phyloP scores from a whole-genome alignment of 352 stramenopile species.

The Globisporangium camurandrum region DNA sequence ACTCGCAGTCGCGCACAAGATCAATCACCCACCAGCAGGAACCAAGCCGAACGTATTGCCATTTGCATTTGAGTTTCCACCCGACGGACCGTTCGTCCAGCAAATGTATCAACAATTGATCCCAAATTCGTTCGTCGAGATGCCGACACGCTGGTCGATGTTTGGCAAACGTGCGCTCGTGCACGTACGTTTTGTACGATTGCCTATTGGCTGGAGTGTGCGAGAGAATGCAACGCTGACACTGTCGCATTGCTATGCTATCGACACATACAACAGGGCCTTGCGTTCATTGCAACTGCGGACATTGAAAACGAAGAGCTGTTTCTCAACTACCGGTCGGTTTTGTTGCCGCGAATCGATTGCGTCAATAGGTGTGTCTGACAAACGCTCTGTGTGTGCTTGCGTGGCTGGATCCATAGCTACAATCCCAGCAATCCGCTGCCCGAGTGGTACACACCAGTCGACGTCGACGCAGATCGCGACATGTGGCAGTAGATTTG shows the following conservation, averaged over 20 bases:
- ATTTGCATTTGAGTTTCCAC: constrained; percentile 78
- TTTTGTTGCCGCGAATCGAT: not conserved
- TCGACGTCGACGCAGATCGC: constrained; percentile 71
- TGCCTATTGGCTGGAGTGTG: not conserved
- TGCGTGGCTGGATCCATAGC: constrained; percentile 12
- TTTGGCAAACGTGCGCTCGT: constrained; percentile 80
- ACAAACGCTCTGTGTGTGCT: not conserved
- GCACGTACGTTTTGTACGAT: constrained; percentile 34
- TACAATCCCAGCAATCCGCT: constrained; percentile 73
- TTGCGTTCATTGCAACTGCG: constrained; percentile 66
- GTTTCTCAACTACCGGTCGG: constrained; percentile 69
- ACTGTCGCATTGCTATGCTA: too few species aligned
- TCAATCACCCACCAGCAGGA: constrained; percentile 73
- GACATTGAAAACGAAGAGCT: constrained; percentile 84
- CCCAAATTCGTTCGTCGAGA: constrained; percentile 75
- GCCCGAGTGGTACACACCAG: constrained; percentile 77
- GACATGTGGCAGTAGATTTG: constrained; percentile 77
- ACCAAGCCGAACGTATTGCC: constrained; percentile 70
- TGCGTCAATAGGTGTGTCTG: too few species aligned
- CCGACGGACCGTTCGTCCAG: constrained; percentile 61
- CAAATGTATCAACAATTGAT: constrained; percentile 59
- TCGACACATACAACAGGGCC: too few species aligned
- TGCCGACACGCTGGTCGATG: constrained; percentile 74
- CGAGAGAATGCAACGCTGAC: not conserved
- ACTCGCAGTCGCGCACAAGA: constrained; percentile 76